A percentile compares a stretch with the other conserved stretches of the same genome.
Conservation (phyloP, 2,329 filamentous ascomycete genomes). For the Pseudogymnoascus sp. region DNA sequence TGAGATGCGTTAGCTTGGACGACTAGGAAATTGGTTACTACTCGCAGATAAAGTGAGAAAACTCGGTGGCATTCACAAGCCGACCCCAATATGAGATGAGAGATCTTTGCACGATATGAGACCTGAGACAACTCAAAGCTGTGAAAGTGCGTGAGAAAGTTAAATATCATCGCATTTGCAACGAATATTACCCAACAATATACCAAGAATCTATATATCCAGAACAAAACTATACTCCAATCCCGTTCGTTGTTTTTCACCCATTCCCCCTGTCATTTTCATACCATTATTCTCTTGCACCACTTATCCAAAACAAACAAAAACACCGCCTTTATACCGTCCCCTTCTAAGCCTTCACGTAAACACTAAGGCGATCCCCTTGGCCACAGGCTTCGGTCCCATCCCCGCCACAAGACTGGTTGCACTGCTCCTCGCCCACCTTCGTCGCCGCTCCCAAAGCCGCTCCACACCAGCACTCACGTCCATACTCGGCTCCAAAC, state of each 20-base stretch:
- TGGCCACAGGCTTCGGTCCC: background rate
- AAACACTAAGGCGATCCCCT: background rate
- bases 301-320: background rate
- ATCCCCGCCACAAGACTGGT: background rate
- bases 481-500: background rate
- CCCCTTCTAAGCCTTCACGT: background rate
- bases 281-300: background rate
- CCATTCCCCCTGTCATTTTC: background rate
- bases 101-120: background rate
- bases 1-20: background rate
- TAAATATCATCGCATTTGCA: background rate
- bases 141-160: background rate
- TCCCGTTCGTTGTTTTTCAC: background rate
- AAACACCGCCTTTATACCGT: background rate
- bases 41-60: background rate
- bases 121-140: background rate
- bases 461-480: background rate
- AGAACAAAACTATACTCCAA: background rate
- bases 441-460: background rate
- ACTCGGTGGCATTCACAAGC: background rate
- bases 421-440: background rate
- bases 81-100: background rate
- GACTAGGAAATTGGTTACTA: background rate
- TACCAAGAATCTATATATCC: background rate
- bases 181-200: background rate